Evolutionary conservation across 1,139 yeast species (phyloP).

Genomic region (Scheffersomyces illinoinensis): DNA sequence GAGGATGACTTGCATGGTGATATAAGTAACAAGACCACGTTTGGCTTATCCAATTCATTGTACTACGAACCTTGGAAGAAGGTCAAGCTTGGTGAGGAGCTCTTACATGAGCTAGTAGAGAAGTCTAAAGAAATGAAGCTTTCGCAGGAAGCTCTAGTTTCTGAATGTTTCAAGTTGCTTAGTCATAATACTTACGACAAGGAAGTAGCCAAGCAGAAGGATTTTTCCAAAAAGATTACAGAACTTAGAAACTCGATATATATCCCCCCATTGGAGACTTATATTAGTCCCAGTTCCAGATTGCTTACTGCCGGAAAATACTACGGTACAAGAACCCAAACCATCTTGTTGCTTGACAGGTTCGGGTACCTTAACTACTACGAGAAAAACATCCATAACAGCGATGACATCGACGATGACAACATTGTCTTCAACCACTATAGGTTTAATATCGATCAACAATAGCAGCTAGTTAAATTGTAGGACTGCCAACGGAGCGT

Average conservation of each 20-base stretch:
- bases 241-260: constrained; percentile 64
- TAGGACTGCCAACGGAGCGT: neutral
- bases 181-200: constrained; percentile 45
- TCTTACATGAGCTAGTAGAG: constrained; percentile 41
- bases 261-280: constrained; percentile 60
- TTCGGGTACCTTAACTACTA: constrained; percentile 43
- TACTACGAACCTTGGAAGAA: constrained; percentile 74
- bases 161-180: constrained; percentile 54
- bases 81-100: constrained; percentile 51
- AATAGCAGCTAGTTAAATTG: neutral
- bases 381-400: constrained; percentile 36
- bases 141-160: constrained; percentile 46
- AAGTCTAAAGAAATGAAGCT: constrained; percentile 21
- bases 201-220: constrained; percentile 19
- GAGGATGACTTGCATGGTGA: constrained; percentile 13
- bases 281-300: constrained; percentile 8
- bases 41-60: constrained; percentile 67
- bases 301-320: constrained; percentile 40
- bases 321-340: constrained; percentile 92
- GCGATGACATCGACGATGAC: constrained; percentile 20
- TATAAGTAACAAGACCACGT: constrained; percentile 26
- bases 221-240: constrained; percentile 33
- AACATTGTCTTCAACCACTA: constrained; percentile 6
- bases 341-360: constrained; percentile 63
- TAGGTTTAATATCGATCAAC: constrained; percentile 4